Conservation (phyloP, 1,139 yeast genomes). For the Maudiozyma humilis region DNA sequence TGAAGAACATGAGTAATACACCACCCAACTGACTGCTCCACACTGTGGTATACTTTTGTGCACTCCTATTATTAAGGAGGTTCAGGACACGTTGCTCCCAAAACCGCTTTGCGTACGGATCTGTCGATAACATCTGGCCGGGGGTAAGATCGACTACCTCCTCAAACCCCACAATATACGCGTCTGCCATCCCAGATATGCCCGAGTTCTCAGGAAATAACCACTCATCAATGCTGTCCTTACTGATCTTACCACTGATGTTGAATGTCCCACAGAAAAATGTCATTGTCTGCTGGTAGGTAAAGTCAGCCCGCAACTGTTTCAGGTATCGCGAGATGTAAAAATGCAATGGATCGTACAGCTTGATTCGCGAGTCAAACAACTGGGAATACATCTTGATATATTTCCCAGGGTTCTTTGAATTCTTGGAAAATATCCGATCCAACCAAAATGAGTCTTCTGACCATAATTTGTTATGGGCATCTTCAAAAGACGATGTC, state of each 20-base stretch:
- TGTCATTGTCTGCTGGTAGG: conserved; percentile 43
- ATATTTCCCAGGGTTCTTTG: conserved; percentile 26
- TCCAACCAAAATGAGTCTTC: conserved; percentile 47
- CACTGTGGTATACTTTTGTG: conserved; percentile 53
- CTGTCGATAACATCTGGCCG: conserved; percentile 78
- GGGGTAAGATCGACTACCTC: conserved; percentile 90
- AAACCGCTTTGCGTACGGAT: conserved; percentile 55
- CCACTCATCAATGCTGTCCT: conserved; percentile 51
- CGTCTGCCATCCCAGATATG: conserved; percentile 42
- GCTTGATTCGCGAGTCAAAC: conserved; percentile 33
- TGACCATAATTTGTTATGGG: conserved; percentile 55
- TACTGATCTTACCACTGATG: conserved; percentile 52
- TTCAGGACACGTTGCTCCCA: conserved; percentile 72
- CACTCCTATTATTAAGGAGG: conserved; percentile 42
- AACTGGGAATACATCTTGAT: conserved; percentile 26
- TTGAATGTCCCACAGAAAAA: conserved; percentile 64
- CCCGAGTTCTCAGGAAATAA: conserved; percentile 39
- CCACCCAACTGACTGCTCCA: conserved; percentile 94
- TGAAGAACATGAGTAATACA: conserved; percentile 67
- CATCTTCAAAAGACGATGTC: conserved; percentile 38
- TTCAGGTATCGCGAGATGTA: conserved; percentile 49
- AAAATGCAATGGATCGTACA: conserved; percentile 67
- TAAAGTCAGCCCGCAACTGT: conserved; percentile 42
- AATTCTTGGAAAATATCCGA: conserved; percentile 35
- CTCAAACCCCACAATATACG: conserved; percentile 79